Evolutionary conservation across 2,329 filamentous ascomycete genomes (phyloP).

Genomic region (Pseudogymnoascus sp.): DNA sequence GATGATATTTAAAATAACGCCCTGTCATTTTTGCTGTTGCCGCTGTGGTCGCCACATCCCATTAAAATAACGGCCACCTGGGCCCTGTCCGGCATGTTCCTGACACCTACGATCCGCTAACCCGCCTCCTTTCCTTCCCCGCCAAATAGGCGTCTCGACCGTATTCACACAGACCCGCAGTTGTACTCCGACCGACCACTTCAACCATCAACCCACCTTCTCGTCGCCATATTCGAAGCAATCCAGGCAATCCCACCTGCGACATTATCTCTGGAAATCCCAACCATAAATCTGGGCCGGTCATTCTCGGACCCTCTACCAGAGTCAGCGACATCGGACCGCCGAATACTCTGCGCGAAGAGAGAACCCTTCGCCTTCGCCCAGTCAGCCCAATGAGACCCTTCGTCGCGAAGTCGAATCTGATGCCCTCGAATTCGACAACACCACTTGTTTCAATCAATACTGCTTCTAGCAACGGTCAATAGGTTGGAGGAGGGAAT

Average conservation of each 20-base stretch:
- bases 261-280: neutral
- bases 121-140: conserved; percentile 1
- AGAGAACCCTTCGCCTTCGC: neutral
- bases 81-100: neutral
- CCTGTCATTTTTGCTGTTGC: neutral
- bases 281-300: neutral
- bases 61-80: neutral
- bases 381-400: neutral
- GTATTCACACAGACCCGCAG: neutral
- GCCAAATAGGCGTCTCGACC: conserved; percentile 7
- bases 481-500: neutral
- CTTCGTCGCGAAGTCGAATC: conserved; percentile 7
- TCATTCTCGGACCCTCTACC: neutral
- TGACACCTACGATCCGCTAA: conserved; percentile 1
- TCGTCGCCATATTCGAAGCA: neutral
- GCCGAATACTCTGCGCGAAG: neutral
- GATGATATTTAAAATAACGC: neutral
- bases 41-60: neutral
- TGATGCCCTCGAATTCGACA: neutral
- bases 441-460: neutral
- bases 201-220: neutral
- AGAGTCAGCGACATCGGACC: neutral
- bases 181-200: neutral
- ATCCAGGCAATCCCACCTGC: neutral
- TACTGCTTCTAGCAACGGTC: neutral